Percentiles rank a stretch among this genome's conserved stretches.
These are phyloP conservation scores for Trichodelitschia bisporula DNA, from an alignment of 495 filamentous ascomycete species.

Conservation along the genomic window DNA sequence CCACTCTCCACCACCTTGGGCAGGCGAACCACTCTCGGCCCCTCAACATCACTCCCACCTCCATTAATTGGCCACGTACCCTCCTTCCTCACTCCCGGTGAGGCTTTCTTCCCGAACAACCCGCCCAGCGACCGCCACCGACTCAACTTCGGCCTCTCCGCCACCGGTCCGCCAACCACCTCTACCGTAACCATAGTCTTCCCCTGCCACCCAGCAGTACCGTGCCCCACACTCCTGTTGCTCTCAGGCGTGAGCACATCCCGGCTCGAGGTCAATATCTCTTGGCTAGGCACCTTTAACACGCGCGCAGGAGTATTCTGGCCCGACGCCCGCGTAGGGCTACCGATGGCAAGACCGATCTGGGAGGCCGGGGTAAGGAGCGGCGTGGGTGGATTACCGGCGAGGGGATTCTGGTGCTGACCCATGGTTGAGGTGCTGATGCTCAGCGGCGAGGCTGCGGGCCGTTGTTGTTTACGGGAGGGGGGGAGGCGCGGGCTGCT, in stretches of 20 bases:
- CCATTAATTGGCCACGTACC: neutral
- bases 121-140: neutral
- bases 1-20: neutral
- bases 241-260: neutral
- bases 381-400: neutral
- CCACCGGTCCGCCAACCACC: neutral
- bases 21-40: neutral
- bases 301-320: neutral
- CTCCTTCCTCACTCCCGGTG: neutral
- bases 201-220: too few relatives aligned
- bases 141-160: neutral
- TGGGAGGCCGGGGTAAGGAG: neutral
- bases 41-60: neutral
- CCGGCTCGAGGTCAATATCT: neutral
- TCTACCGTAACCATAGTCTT: too few relatives aligned
- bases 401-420: too few relatives aligned
- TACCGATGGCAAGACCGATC: slow-evolving; percentile 1
- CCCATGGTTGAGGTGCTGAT: too few relatives aligned
- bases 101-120: neutral
- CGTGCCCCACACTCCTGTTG: too few relatives aligned
- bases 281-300: neutral
- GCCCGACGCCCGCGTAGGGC: neutral
- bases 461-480: too few relatives aligned
- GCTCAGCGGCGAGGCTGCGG: too few relatives aligned
- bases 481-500: neutral